Evolutionary conservation across 2,329 filamentous ascomycete genomes (phyloP).

Genomic region (Talaromyces sp.): DNA sequence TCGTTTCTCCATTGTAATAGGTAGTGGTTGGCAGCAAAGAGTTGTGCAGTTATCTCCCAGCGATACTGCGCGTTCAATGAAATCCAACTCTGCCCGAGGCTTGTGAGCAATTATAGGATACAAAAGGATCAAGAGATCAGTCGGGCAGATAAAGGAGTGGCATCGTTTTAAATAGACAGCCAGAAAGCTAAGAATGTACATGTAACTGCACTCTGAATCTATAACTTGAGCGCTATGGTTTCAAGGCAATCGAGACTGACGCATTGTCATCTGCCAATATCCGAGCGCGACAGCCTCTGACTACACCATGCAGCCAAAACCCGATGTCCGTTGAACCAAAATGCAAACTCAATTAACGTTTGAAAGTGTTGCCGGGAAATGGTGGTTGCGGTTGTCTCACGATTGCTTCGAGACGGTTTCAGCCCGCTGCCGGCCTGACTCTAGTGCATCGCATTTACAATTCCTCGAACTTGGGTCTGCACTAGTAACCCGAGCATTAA

Average conservation of each 20-base stretch:
- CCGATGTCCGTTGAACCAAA: not conserved
- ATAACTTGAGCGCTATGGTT: not conserved
- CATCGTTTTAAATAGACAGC: not conserved
- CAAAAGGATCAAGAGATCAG: too few relatives aligned
- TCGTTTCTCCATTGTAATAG: slow-evolving; percentile 15
- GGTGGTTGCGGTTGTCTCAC: not conserved
- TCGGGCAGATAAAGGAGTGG: not conserved
- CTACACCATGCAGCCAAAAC: too few relatives aligned
- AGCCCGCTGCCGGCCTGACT: not conserved
- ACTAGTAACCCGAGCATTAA: not conserved
- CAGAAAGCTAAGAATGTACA: not conserved
- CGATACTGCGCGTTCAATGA: not conserved
- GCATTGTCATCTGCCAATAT: not conserved
- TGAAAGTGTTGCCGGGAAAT: not conserved
- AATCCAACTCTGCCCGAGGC: not conserved
- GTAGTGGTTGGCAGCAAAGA: not conserved
- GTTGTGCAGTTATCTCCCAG: not conserved
- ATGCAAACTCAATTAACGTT: not conserved
- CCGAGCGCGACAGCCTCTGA: not conserved
- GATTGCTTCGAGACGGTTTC: not conserved
- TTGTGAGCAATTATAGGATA: too few relatives aligned
- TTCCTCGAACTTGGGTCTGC: not conserved
- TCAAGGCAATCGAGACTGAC: not conserved
- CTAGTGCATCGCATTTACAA: not conserved
- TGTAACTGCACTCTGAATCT: not conserved